Conservation (phyloP, 805 yeast genomes). For the Henningerozyma blattae region DNA sequence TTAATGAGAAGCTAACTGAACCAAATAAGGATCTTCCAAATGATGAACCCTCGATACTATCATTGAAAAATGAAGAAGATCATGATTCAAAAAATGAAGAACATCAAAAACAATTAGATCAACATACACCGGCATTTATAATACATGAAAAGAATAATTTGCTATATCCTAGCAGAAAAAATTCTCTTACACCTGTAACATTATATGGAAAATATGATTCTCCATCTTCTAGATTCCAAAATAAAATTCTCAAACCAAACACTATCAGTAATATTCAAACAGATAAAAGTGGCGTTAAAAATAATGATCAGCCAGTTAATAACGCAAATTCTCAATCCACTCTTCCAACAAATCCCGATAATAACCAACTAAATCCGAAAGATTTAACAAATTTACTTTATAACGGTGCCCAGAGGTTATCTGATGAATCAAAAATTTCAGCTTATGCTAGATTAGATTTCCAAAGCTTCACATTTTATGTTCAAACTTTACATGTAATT, state of each 20-base stretch:
- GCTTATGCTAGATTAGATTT: conserved; percentile 73
- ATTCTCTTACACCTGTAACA: conserved; percentile 20
- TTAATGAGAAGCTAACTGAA: background rate
- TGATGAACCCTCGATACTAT: background rate
- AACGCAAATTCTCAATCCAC: background rate
- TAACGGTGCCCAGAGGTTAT: background rate
- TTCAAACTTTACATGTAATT: conserved; percentile 88
- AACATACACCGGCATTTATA: conserved; percentile 15
- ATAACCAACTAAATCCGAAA: background rate
- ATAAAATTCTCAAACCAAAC: too few relatives aligned
- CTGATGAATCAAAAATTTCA: conserved; percentile 28
- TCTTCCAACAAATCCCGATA: too few relatives aligned
- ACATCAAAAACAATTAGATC: conserved; percentile 3
- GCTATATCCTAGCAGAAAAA: conserved; percentile 11
- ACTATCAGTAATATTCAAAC: background rate
- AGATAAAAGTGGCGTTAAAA: background rate
- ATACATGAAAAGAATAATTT: conserved; percentile 13
- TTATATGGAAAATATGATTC: too few relatives aligned
- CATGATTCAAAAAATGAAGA: background rate
- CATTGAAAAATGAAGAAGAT: background rate
- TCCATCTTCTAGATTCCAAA: too few relatives aligned
- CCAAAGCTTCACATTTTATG: conserved; percentile 86
- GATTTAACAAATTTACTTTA: background rate
- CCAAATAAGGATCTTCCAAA: background rate
- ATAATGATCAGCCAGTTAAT: background rate